Evolutionary conservation across 805 yeast genomes (phyloP), one percentile per base, ranked within the genome.

Genomic region (Starmerella potacharoeniae): DNA sequence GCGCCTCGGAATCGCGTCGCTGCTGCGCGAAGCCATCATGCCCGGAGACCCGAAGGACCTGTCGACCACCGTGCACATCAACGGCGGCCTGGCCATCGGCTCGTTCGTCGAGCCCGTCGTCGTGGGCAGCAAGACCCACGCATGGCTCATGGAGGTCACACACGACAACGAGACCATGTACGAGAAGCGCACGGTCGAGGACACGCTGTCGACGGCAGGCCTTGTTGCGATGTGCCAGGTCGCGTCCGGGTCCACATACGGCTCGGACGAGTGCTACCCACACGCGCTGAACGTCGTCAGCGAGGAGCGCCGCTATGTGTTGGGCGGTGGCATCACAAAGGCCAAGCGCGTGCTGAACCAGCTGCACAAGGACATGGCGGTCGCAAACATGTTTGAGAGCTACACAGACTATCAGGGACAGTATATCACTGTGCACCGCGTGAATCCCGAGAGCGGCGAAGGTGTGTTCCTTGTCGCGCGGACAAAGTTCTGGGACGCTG

Each of bases 11-110:
- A 83, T 93, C 54, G 84, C 88, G 41, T 83, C 96, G 4, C 75
- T 93, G 61, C 85, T 91, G 54, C 79, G 98, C 65, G 98, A 91
- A 66, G 97, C 97, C 0, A 91, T 93, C 95, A 97, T 89, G 71
- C 93, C 97, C 1, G 83, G 93, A 82, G 81, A 84, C 11, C 93
- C 86, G 11, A 82, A 79, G 40, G 97, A 91, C 65, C 75, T 91
- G 35, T 87, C 96, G 3, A 75, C 91, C 55, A 75, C 90, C 51
- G 84, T 91, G 30, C 96, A 91, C 67, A 80, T 82, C 64, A 95
- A 91, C 68, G 97, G 97, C 37, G 98, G 98, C 3, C 76, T 88
- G 61, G 96, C 97, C 37, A 86, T 91, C 67, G 98, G 98, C 5
- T 88, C 96, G 0, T 83, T 85, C 62, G 74, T 91, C 48, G 48